phyloP scores from a whole-genome alignment of 306 rosid genomes.

The Castanospermum australe region DNA sequence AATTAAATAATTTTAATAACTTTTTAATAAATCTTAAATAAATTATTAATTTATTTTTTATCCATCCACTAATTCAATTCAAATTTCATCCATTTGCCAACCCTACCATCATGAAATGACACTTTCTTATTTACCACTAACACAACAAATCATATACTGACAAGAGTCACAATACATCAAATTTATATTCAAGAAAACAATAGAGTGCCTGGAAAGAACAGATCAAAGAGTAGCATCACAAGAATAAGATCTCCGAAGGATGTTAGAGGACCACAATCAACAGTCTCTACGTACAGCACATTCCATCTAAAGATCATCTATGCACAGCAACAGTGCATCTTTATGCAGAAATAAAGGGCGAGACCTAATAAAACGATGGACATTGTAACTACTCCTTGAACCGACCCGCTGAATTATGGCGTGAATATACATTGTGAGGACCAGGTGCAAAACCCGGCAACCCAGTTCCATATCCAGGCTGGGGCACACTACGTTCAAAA shows the following conservation, averaged over 20 bases:
- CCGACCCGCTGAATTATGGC: constrained; percentile 57
- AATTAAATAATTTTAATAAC: too few relatives aligned
- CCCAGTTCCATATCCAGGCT: constrained; percentile 33
- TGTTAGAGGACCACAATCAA: neutral
- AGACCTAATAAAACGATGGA: neutral
- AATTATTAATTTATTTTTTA: too few relatives aligned
- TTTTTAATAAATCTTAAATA: too few relatives aligned
- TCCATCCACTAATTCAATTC: too few relatives aligned
- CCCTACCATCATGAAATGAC: too few relatives aligned
- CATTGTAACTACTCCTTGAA: constrained; percentile 37
- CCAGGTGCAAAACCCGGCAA: constrained; percentile 43
- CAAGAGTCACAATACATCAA: too few relatives aligned
- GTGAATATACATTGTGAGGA: constrained; percentile 37
- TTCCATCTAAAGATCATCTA: neutral
- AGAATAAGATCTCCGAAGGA: neutral
- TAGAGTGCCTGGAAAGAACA: neutral
- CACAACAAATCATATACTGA: too few relatives aligned
- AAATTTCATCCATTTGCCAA: too few relatives aligned
- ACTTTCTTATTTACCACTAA: too few relatives aligned
- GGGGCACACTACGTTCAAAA: constrained; percentile 35
- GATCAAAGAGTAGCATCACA: neutral
- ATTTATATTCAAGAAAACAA: neutral
- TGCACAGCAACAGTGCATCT: constrained; percentile 3
- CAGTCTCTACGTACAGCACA: neutral
- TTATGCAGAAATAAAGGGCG: neutral